Base-by-base conservation (phyloP, 768 basidiomycete species). In the Amylocystis lapponica region DNA sequence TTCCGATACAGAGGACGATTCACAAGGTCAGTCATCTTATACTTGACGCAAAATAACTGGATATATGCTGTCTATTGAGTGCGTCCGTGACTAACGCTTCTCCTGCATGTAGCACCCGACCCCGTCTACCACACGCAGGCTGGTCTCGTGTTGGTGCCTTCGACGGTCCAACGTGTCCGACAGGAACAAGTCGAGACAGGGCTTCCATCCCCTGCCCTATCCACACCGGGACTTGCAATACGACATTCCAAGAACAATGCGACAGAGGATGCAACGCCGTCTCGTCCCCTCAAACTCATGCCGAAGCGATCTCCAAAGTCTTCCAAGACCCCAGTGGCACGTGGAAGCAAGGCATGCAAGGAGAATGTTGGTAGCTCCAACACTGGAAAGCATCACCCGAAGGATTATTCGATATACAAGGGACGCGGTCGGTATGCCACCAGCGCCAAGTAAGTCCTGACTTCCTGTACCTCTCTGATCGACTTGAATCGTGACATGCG, bases 391-490 rank as follows among this genome's bases (percentile, higher is more conserved):
- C 36, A 34, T 21, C 12, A 25, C 16, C 46, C 43, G 1, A 21
- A 20, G 4, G 50, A 51, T 33, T 54, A 54, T 35, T 49, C 53
- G 3, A 37, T 32, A 10, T 54, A 47, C 48, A 54, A 54, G 36
- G 53, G 53, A 7, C 45, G 50, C 4, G 53, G 53, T 3, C 42
- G 53, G 19, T 54, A 54, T 27, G 50, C 42, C 10, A 37, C 37
- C 10, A 34, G 39, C 36, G 25, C 30, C 7, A 19, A 37, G 47
- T 52, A 27, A 9, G 58, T 65, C 20, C 51, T 64, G 19, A 42
- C 17, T 33, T 78, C 2, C 52, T 69, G 42, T 51, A 40, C 26
- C 67, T 67, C 4, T 75, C 72, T 45, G 72, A 78, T 37, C 62
- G 62, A 0, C 60, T 80, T n/a, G n/a, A n/a, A n/a, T n/a, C n/a